Percentiles rank a stretch among this genome's conserved stretches.
Evolutionary conservation across 1,139 yeast genomes (phyloP).

Genomic region (Kodamaea sp.): DNA sequence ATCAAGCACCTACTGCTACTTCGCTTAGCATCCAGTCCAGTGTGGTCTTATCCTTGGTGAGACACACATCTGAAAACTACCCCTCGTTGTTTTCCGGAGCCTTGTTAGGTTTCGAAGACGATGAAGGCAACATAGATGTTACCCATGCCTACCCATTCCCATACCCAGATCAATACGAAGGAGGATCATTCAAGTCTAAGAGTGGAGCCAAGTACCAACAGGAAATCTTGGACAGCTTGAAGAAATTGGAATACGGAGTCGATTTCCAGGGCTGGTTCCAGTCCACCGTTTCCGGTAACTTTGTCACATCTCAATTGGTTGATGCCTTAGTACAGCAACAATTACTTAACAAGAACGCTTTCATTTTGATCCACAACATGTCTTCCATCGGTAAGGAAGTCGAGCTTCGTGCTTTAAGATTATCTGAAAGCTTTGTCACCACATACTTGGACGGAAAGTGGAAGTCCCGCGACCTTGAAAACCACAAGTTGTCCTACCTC

Average conservation of each 20-base stretch:
- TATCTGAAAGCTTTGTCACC: conserved; percentile 61
- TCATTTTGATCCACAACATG: conserved; percentile 76
- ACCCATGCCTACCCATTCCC: conserved; percentile 71
- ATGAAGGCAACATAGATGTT: conserved; percentile 48
- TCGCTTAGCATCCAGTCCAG: conserved; percentile 54
- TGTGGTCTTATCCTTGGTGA: conserved; percentile 68
- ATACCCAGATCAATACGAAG: conserved; percentile 55
- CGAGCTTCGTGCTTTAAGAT: conserved; percentile 68
- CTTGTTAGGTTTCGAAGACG: conserved; percentile 72
- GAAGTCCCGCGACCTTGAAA: conserved; percentile 64
- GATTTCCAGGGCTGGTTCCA: conserved; percentile 86
- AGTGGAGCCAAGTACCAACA: conserved; percentile 70
- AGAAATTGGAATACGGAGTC: conserved; percentile 65
- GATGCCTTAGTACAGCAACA: conserved; percentile 72
- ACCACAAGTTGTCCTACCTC: conserved; percentile 62
- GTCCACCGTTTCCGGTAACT: conserved; percentile 67
- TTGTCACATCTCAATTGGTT: conserved; percentile 63
- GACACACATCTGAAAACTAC: conserved; percentile 69
- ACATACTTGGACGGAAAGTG: conserved; percentile 62
- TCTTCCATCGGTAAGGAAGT: conserved; percentile 63
- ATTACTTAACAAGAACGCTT: conserved; percentile 61
- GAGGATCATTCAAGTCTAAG: conserved; percentile 56
- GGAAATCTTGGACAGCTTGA: conserved; percentile 64
- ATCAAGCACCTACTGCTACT: conserved; percentile 45
- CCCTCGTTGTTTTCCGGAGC: conserved; percentile 76